Conservation (phyloP, 345 rosid genomes). For the Salix koriyanagi region DNA sequence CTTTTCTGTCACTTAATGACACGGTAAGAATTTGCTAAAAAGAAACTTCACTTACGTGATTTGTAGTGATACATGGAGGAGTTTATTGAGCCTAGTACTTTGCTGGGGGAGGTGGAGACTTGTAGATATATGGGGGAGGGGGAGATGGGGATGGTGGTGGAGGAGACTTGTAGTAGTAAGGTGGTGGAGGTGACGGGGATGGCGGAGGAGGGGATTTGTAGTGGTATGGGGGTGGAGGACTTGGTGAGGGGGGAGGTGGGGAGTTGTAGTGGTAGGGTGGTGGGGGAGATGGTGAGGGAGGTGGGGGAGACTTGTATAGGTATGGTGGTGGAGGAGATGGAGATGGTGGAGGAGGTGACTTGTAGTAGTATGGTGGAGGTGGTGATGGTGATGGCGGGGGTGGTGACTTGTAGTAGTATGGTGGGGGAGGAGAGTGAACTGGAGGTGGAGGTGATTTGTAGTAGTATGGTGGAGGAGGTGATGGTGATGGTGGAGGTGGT, state of each 20-base stretch:
- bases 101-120: background rate
- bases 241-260: background rate
- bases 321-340: slow-evolving; percentile 5
- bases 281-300: background rate
- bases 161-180: background rate
- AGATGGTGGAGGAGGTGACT: background rate
- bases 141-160: background rate
- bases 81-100: background rate
- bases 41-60: slow-evolving; percentile 9
- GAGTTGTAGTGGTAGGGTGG: slow-evolving; percentile 6
- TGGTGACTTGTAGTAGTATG: background rate
- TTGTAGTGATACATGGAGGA: background rate
- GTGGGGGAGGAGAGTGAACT: rapidly evolving
- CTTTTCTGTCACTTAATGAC: background rate
- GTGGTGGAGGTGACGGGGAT: background rate
- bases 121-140: background rate
- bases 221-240: background rate
- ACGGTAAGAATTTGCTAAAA: background rate
- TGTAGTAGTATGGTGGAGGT: background rate
- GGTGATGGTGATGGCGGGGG: background rate
- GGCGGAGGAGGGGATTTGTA: slow-evolving; percentile 1
- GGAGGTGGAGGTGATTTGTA: background rate
- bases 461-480: background rate
- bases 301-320: slow-evolving; percentile 1
- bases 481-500: background rate